phyloP scores from a whole-genome alignment of 2,329 filamentous ascomycete species.

The Beauveria brongniartii region DNA sequence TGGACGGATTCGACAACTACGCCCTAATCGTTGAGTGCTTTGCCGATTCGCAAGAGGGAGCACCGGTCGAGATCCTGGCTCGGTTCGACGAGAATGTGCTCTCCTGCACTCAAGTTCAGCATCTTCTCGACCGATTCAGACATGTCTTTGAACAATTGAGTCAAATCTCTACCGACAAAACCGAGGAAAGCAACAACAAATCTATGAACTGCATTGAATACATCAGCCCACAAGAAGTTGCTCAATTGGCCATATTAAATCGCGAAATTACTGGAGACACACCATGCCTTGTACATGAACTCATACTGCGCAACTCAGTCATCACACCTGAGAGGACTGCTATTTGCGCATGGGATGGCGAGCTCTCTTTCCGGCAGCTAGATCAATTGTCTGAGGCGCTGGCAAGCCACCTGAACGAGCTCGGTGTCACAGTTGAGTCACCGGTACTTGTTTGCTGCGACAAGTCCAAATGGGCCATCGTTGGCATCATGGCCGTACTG shows the following conservation, averaged over 20 bases:
- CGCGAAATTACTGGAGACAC: not conserved
- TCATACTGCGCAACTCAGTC: not conserved
- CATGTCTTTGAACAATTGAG: not conserved
- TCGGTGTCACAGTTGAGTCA: not conserved
- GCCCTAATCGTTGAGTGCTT: not conserved
- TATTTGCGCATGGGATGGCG: conserved; percentile 15
- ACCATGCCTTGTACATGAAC: not conserved
- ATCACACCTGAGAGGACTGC: not conserved
- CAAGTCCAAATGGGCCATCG: conserved; percentile 20
- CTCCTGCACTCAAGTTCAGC: not conserved
- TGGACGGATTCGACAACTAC: not conserved
- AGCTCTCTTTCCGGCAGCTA: conserved; percentile 15
- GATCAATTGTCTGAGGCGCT: conserved; percentile 6
- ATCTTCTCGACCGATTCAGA: not conserved
- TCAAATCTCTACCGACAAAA: not conserved
- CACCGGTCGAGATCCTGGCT: not conserved
- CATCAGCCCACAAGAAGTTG: not conserved
- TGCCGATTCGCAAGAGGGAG: not conserved
- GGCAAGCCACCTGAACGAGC: not conserved
- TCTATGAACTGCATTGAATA: not conserved
- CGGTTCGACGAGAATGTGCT: not conserved
- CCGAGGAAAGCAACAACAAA: not conserved
- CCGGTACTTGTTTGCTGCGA: conserved; percentile 20
- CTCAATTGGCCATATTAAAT: not conserved
- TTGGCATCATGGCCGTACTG: conserved; percentile 21